Conservation (phyloP, 2,329 filamentous ascomycete genomes). For the Polytolypa hystricis region DNA sequence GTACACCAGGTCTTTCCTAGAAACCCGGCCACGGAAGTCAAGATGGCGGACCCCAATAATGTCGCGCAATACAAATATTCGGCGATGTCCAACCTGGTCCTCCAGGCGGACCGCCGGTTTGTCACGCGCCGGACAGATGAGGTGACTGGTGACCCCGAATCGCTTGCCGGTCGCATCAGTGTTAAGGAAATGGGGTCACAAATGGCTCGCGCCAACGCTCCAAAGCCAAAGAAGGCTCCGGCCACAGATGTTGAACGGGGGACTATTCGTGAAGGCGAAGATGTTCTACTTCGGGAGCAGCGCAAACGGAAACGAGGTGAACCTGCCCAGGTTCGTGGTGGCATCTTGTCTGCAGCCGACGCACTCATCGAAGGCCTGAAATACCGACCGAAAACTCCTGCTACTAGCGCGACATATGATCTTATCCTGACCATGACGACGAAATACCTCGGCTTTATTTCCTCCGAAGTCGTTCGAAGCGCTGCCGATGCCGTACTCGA, state of each 20-base stretch:
- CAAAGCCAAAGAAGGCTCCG: conserved; percentile 65
- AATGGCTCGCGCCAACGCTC: conserved; percentile 65
- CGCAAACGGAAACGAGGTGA: conserved; percentile 73
- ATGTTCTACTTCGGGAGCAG: conserved; percentile 73
- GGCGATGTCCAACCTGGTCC: conserved; percentile 99
- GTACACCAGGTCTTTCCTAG: conserved; percentile 11
- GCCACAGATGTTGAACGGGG: conserved; percentile 63
- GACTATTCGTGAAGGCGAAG: conserved; percentile 65
- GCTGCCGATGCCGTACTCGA: conserved; percentile 88
- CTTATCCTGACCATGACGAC: conserved; percentile 87
- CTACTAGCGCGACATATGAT: conserved; percentile 87
- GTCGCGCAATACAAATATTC: conserved; percentile 98
- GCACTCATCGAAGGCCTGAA: conserved; percentile 80
- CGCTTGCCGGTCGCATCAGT: conserved; percentile 83
- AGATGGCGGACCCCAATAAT: conserved; percentile 62
- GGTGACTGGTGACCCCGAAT: conserved; percentile 93
- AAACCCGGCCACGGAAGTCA: conserved; percentile 17
- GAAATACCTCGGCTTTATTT: conserved; percentile 79
- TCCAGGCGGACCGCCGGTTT: conserved; percentile 97
- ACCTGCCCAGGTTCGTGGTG: conserved; percentile 57
- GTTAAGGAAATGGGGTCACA: conserved; percentile 90
- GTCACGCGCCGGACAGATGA: conserved; percentile 87
- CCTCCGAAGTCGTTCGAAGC: conserved; percentile 82
- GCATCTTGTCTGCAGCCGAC: conserved; percentile 74
- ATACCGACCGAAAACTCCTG: conserved; percentile 83